A percentile compares a stretch with the other conserved stretches of the same genome.
Evolutionary conservation across 1,284 basidiomycete species (phyloP).

Genomic region (Afroboletus lepidellus): DNA sequence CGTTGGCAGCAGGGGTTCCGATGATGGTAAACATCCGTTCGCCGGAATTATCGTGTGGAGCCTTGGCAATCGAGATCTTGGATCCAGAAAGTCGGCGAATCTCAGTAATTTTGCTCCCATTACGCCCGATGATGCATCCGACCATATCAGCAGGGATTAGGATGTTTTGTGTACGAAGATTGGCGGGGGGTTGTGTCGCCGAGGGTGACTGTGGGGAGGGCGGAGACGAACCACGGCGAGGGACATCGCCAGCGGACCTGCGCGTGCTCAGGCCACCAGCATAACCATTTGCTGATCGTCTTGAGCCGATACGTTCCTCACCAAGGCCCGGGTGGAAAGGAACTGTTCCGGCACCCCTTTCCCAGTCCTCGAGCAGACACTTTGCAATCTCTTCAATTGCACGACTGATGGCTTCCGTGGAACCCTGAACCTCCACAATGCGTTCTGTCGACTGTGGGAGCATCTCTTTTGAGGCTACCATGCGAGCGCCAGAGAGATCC

Average conservation of each 20-base stretch:
- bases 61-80: constrained; percentile 97
- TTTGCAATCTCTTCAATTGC: constrained; percentile 95
- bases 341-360: constrained; percentile 89
- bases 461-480: constrained; percentile 99
- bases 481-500: constrained; percentile 92
- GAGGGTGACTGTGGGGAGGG: constrained; percentile 55
- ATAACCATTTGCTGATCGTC: constrained; percentile 46
- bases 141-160: constrained; percentile 99
- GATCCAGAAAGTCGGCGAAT: constrained; percentile 95
- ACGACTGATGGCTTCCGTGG: constrained; percentile 86
- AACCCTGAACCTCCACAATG: constrained; percentile 94
- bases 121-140: constrained; percentile 95
- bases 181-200: constrained; percentile 56
- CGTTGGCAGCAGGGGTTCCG: constrained; percentile 93
- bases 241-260: constrained; percentile 56
- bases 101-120: constrained; percentile 97
- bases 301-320: constrained; percentile 64
- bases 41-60: constrained; percentile 96
- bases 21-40: constrained; percentile 99
- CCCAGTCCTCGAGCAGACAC: constrained; percentile 96
- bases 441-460: constrained; percentile 98
- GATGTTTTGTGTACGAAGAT: constrained; percentile 97
- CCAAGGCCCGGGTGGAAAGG: constrained; percentile 91
- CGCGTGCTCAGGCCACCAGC: constrained; percentile 46
- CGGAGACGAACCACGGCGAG: constrained; percentile 50